Conservation (phyloP, 768 basidiomycete species). For the Cubamyces sp. region DNA sequence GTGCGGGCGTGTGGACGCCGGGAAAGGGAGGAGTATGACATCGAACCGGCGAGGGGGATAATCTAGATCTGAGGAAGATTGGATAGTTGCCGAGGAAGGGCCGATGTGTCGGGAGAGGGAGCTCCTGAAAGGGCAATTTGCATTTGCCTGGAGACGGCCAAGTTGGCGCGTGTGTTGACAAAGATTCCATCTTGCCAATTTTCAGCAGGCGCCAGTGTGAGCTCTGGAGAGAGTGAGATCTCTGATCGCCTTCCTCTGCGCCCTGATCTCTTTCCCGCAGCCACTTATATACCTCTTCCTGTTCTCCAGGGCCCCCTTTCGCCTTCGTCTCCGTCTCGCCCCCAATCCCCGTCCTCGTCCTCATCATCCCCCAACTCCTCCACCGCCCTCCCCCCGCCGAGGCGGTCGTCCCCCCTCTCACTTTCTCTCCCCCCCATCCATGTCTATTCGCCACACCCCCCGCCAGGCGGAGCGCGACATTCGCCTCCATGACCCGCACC, state of each 20-base stretch:
- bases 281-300: constrained; percentile 28
- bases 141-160: constrained; percentile 26
- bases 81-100: constrained; percentile 29
- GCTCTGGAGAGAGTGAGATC: constrained; percentile 30
- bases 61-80: constrained; percentile 25
- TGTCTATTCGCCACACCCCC: constrained; percentile 65
- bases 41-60: constrained; percentile 4
- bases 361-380: constrained; percentile 44
- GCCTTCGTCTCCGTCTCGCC: constrained; percentile 25
- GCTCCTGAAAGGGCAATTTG: constrained; percentile 22
- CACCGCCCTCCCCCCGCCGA: constrained; percentile 29
- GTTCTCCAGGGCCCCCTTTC: constrained; percentile 22
- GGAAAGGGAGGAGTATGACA: constrained; percentile 10
- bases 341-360: constrained; percentile 46
- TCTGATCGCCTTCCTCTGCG: constrained; percentile 37
- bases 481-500: constrained; percentile 62
- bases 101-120: constrained; percentile 20
- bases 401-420: constrained; percentile 31
- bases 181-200: constrained; percentile 29
- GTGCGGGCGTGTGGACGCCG: constrained; percentile 9
- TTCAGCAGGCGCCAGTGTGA: constrained; percentile 18
- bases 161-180: constrained; percentile 20
- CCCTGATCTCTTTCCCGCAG: constrained; percentile 37
- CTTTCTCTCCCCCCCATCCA: constrained; percentile 40
- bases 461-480: constrained; percentile 65